Base-by-base conservation (phyloP, 805 yeast genomes). In the Pichia insulana region DNA sequence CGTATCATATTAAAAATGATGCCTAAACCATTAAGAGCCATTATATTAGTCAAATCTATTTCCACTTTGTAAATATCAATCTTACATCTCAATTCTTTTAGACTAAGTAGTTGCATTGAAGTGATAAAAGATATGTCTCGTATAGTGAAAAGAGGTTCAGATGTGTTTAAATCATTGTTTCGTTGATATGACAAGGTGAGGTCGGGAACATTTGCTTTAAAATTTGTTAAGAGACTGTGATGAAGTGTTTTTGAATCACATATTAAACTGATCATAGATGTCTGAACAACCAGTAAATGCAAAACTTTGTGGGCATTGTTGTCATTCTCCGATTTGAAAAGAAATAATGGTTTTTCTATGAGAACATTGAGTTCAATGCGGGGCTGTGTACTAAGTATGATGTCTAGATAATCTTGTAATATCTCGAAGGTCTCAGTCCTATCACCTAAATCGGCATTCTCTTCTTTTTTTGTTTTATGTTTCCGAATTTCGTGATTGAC, bases 21-120 rank as follows among this genome's bases (percentile, higher is more conserved):
- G n/a, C 39, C 34, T 16, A 43, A 18, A 15, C 51, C 71, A 40
- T 56, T 53, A 10, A 68, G 41, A 13, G 55, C 51, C 2, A 40
- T 40, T 8, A 65, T 36, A 30, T 59, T 46, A 0, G 66, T 56
- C 1, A 62, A 30, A 37, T 65, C 57, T 13, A 63, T 13, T 3
- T 7, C 17, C 4, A 43, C 9, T 18, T 19, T 8, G 5, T 31
- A 13, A 7, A 43, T 8, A 10, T 32, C 13, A 7, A 43, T 16
- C 13, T 34, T 22, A 11, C 25, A 10, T 11, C 22, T 32, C 7
- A 39, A 5, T 1, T 31, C 16, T 6, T n/a, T 13, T 19, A 39
- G 15, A 6, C 33, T 16, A 18, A 32, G 7, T 9, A 39, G 2
- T 16, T 35, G 33, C 17, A 36, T 34, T 4, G 16, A 9, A 10